Evolutionary conservation across 768 basidiomycete species (phyloP).

Genomic region (Calocera viscosa): DNA sequence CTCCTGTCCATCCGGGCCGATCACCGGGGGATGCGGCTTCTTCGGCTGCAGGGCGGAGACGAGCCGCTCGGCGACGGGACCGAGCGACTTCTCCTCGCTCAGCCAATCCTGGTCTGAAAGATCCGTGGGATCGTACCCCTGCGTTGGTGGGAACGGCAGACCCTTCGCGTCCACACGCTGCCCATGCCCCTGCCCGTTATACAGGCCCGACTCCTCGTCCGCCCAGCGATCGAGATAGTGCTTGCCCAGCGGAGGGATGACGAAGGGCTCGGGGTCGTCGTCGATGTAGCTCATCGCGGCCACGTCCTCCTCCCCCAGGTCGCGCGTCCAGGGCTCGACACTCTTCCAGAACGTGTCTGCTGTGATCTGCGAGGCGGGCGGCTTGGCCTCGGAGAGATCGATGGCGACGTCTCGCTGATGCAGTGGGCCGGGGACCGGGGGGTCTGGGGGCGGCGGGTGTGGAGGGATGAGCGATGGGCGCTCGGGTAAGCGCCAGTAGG

Average conservation of each 20-base stretch:
- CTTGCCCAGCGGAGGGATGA: slow-evolving; percentile 73
- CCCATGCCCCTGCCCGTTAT: slow-evolving; percentile 21
- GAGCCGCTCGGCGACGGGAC: slow-evolving; percentile 69
- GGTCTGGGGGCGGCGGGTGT: background rate
- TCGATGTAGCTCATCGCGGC: slow-evolving; percentile 54
- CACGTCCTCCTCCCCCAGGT: slow-evolving; percentile 87
- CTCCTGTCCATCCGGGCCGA: slow-evolving; percentile 30
- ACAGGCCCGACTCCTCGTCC: slow-evolving; percentile 52
- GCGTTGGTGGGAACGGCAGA: slow-evolving; percentile 31
- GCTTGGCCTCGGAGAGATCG: background rate
- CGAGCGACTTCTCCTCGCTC: slow-evolving; percentile 69
- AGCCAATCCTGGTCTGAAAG: slow-evolving; percentile 57
- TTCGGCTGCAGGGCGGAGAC: slow-evolving; percentile 36
- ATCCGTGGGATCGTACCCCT: slow-evolving; percentile 51
- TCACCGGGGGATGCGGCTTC: slow-evolving; percentile 58
- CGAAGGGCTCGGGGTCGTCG: slow-evolving; percentile 77
- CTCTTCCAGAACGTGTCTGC: slow-evolving; percentile 66
- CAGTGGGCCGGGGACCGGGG: background rate
- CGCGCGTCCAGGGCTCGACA: slow-evolving; percentile 80
- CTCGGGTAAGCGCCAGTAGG: slow-evolving; percentile 3
- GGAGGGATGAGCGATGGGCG: background rate
- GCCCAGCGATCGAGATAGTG: slow-evolving; percentile 92
- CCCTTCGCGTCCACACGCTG: slow-evolving; percentile 30
- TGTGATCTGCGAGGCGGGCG: slow-evolving; percentile 23
- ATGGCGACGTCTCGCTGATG: background rate